Base-by-base conservation (phyloP, 2,329 filamentous ascomycete genomes). In the Westerdykella ornata region DNA sequence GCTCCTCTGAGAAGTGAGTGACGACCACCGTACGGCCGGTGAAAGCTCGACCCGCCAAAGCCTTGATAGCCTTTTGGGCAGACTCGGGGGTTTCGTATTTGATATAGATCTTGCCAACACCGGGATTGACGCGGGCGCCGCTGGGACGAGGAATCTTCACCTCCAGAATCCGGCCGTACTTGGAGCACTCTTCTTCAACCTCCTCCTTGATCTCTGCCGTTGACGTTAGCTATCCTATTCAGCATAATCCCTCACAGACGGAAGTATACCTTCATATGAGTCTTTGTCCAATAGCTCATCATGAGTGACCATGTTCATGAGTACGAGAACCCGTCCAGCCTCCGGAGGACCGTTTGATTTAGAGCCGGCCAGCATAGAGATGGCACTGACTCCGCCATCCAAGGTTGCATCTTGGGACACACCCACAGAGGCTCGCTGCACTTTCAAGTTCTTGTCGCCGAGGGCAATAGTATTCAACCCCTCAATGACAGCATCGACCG, bases 301-400 rank as follows among this genome's bases (percentile, higher is more conserved):
- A 0, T 88, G 77, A 0, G 92, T 98, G 28, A 98, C 90, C 92
- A 98, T 98, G 72, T 98, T 98, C 60, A 98, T 78, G 47, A 98
- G 73, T 68, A 95, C 90, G 46, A 98, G 66, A 13, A 98, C 90
- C 42, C 86, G 80, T 51, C 85, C 85, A 45, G 83, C 81, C 53
- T 94, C 88, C 26, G 85, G 73, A 26, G 54, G 47, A 45, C 89
- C 85, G 42, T 77, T 77, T 29, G 85, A 84, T 3, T 82, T 87
- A 15, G 92, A 94, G 43, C 90, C 89, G 29, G 92, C 92, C 56
- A 98, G 85, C 78, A 96, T 88, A 38, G 89, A 94, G 82, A 98
- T 97, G 48, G 92, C 92, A 54, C 92, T 94, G 48, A 98, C 90
- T 41, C 90, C 88, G 76, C 96, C 94, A 60, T 98, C 92, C 31